Evolutionary conservation across 768 basidiomycete genomes (phyloP).

Genomic region (Lyophyllum shimeji): DNA sequence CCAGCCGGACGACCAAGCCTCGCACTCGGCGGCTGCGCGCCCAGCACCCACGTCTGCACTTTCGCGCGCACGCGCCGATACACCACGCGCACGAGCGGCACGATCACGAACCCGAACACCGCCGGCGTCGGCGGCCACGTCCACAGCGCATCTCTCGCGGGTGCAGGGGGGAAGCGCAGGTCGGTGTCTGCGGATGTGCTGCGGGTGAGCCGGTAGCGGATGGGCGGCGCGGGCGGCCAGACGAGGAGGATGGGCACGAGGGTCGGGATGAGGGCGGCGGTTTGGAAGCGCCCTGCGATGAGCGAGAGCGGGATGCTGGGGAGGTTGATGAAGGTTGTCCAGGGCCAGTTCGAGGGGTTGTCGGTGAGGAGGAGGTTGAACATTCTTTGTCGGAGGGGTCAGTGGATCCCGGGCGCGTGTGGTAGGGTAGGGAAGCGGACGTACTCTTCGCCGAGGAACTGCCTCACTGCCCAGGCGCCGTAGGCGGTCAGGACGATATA

Average conservation of each 20-base stretch:
- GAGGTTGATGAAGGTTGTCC: slow-evolving; percentile 73
- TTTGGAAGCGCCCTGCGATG: slow-evolving; percentile 57
- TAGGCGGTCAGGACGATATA: slow-evolving; percentile 60
- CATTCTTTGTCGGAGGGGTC: slow-evolving; percentile 41
- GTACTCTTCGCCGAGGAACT: slow-evolving; percentile 71
- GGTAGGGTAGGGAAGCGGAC: slow-evolving; percentile 14
- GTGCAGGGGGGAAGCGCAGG: slow-evolving; percentile 18
- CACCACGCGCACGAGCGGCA: slow-evolving; percentile 45
- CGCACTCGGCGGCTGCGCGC: slow-evolving; percentile 32
- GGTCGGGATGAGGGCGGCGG: slow-evolving; percentile 31
- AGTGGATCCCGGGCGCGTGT: background rate
- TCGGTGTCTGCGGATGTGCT: slow-evolving; percentile 17
- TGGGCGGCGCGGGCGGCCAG: slow-evolving; percentile 41
- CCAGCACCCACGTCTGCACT: slow-evolving; percentile 45
- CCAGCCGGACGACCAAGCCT: slow-evolving; percentile 20
- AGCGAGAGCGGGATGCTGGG: slow-evolving; percentile 70
- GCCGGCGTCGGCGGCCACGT: slow-evolving; percentile 63
- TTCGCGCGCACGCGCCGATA: slow-evolving; percentile 42
- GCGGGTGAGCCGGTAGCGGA: slow-evolving; percentile 21
- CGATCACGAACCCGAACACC: slow-evolving; percentile 51
- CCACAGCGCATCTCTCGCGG: background rate
- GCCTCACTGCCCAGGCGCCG: slow-evolving; percentile 68
- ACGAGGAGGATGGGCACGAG: slow-evolving; percentile 46
- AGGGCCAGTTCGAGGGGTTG: slow-evolving; percentile 73
- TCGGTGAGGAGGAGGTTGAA: slow-evolving; percentile 63